Conservation (phyloP, 257 asterid genomes). For the Penstemon barbatus region DNA sequence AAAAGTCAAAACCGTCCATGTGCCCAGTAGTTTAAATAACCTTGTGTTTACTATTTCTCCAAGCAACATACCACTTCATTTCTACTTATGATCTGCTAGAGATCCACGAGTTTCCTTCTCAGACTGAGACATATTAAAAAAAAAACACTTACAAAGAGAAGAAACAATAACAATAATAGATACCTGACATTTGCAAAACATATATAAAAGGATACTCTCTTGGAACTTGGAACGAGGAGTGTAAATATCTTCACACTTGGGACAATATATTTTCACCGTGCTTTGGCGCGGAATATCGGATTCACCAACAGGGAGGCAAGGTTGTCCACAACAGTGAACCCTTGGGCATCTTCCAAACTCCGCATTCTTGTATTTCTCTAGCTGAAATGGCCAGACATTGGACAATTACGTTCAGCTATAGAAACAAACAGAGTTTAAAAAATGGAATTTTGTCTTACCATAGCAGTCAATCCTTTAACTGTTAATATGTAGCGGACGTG, state of each 20-base stretch:
- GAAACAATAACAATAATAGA: not conserved
- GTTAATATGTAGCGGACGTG: slow-evolving; percentile 67
- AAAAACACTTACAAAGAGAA: not conserved
- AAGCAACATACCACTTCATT: no score
- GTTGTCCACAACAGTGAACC: slow-evolving; percentile 64
- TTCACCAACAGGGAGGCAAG: slow-evolving; percentile 65
- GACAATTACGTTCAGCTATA: slow-evolving; percentile 22
- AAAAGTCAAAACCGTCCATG: no score
- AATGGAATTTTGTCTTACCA: slow-evolving; percentile 41
- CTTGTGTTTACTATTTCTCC: no score
- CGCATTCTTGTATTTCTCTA: slow-evolving; percentile 65
- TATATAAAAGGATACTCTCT: slow-evolving; percentile 56
- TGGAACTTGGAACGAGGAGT: slow-evolving; percentile 62
- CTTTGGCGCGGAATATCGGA: slow-evolving; percentile 60
- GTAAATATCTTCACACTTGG: slow-evolving; percentile 59
- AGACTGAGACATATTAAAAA: not conserved
- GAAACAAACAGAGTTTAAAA: slow-evolving; percentile 20
- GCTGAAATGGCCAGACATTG: slow-evolving; percentile 35
- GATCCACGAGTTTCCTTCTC: not conserved
- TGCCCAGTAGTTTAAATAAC: no score
- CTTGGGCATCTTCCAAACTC: slow-evolving; percentile 71
- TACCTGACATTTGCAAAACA: no score
- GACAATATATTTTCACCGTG: slow-evolving; percentile 57
- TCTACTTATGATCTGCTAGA: not conserved
- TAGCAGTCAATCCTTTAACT: slow-evolving; percentile 61